These are phyloP conservation scores for Volvariella surrecta DNA, from an alignment of 1,284 basidiomycete genomes.

Conservation along the genomic window DNA sequence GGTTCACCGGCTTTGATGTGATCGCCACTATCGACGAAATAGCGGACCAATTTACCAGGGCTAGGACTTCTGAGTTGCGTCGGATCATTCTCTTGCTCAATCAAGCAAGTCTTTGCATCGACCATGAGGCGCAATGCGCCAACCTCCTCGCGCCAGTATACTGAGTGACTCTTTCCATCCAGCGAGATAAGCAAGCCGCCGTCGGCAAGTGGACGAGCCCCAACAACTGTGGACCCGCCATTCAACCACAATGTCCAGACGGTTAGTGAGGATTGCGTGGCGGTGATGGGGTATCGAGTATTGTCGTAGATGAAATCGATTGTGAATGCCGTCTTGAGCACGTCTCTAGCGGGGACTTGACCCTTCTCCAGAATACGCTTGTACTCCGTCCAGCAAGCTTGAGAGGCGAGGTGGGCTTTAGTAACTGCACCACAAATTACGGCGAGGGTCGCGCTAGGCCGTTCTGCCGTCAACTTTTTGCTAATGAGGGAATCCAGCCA, in stretches of 20 bases:
- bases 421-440: conserved; percentile 97
- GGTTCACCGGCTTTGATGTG: conserved; percentile 94
- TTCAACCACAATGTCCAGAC: conserved; percentile 96
- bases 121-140: conserved; percentile 91
- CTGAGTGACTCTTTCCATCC: conserved; percentile 92
- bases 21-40: conserved; percentile 94
- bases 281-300: conserved; percentile 93
- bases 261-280: conserved; percentile 82
- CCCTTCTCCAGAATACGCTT: conserved; percentile 96
- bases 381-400: conserved; percentile 90
- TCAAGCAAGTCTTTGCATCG: conserved; percentile 95
- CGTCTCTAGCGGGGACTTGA: conserved; percentile 92
- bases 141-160: conserved; percentile 99
- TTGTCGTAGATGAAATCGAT: conserved; percentile 99
- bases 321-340: conserved; percentile 94
- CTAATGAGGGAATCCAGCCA: conserved; percentile 98
- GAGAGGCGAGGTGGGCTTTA: conserved; percentile 88
- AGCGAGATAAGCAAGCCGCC: conserved; percentile 91
- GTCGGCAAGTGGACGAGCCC: conserved; percentile 87
- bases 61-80: conserved; percentile 95
- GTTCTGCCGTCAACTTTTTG: conserved; percentile 93
- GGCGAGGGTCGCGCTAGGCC: conserved; percentile 87
- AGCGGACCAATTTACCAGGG: conserved; percentile 94
- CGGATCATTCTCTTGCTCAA: conserved; percentile 99
- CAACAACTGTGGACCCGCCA: conserved; percentile 86